Percentiles rank a stretch among this genome's conserved stretches.
phyloP scores from a whole-genome alignment of 1,284 basidiomycete genomes.

The Cerrena zonata region DNA sequence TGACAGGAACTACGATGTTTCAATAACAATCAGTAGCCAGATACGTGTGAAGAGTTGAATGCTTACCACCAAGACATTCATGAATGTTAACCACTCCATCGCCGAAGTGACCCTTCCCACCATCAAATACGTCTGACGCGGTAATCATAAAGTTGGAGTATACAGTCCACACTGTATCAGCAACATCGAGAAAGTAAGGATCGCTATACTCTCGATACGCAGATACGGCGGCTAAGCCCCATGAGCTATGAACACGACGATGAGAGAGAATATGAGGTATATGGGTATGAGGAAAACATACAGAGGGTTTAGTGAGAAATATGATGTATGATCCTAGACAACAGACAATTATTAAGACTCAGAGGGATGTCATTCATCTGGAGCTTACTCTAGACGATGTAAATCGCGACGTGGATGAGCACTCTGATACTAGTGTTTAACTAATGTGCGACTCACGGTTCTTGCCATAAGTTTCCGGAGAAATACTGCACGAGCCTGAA shows the following conservation, averaged over 20 bases:
- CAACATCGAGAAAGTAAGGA: constrained; percentile 8
- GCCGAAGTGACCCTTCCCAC: background rate
- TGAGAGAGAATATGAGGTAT: background rate
- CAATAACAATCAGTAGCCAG: no score
- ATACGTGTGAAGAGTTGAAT: no score
- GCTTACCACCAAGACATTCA: no score
- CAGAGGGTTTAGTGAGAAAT: constrained; percentile 1
- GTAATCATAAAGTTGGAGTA: constrained; percentile 1
- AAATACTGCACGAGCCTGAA: background rate
- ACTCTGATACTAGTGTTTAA: background rate
- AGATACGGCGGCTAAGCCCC: constrained; percentile 8
- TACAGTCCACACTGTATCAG: constrained; percentile 6
- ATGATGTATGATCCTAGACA: background rate
- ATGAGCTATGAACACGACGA: constrained; percentile 4
- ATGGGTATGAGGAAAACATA: background rate
- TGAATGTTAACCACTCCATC: background rate
- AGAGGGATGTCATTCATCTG: no score
- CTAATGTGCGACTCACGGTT: background rate
- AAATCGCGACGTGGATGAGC: background rate
- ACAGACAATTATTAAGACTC: background rate
- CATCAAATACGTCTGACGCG: constrained; percentile 6
- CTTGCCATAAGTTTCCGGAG: no score
- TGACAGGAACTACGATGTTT: background rate
- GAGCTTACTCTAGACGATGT: no score
- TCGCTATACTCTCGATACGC: constrained; percentile 12